Evolutionary conservation across 306 rosid species (phyloP).

Genomic region (Pueraria montana): DNA sequence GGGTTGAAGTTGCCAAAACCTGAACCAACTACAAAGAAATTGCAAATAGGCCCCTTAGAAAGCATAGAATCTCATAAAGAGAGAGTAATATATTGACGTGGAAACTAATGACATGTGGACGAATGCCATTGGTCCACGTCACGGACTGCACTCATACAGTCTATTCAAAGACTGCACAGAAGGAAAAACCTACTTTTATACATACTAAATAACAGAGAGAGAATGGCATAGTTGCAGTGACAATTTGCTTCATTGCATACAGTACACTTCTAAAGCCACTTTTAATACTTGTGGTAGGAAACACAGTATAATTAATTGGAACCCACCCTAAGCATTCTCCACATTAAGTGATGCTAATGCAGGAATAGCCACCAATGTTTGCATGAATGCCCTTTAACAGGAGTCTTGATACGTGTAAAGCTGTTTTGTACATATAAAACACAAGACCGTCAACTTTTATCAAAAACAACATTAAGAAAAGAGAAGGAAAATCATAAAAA

Average conservation of each 20-base stretch:
- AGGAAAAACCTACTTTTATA: no score
- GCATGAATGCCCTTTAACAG: constrained; percentile 90
- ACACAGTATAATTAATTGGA: constrained; percentile 1
- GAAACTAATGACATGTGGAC: no score
- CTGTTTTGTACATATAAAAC: constrained; percentile 63
- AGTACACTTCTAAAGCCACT: constrained; percentile 30
- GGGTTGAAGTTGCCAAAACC: no score
- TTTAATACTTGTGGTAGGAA: constrained; percentile 22
- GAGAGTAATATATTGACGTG: no score
- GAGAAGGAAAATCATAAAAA: constrained; percentile 12
- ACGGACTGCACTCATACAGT: no score
- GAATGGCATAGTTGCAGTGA: constrained; percentile 34
- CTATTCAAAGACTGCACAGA: no score
- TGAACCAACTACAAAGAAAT: no score
- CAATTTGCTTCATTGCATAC: constrained; percentile 12
- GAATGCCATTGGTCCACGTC: no score
- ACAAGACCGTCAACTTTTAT: constrained; percentile 36
- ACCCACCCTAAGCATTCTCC: constrained; percentile 40
- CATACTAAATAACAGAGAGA: constrained; percentile 38
- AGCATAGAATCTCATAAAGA: no score
- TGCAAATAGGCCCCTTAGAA: no score
- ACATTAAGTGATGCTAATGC: constrained; percentile 37
- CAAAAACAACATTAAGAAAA: background rate
- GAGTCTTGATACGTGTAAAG: constrained; percentile 75
- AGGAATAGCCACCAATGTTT: constrained; percentile 76